These are phyloP conservation scores for Metarhizium album DNA, from an alignment of 2,329 filamentous ascomycete species.

Conservation along the genomic window DNA sequence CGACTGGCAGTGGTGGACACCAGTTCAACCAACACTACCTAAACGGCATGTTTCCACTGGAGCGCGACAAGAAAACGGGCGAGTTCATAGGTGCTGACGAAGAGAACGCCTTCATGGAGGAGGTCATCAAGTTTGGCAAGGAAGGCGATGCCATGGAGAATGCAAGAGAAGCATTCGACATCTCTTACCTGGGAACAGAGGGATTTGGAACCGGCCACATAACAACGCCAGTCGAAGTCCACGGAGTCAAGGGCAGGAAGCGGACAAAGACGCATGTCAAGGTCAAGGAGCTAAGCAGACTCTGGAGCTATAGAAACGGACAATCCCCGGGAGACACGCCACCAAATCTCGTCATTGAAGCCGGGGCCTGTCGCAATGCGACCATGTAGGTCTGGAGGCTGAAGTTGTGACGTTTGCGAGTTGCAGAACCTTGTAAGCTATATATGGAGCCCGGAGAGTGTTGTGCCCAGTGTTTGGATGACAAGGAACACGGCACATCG, in stretches of 20 bases:
- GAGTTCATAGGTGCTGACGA: conserved; percentile 33
- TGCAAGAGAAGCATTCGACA: conserved; percentile 35
- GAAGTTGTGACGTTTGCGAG: background rate
- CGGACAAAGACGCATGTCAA: conserved; percentile 27
- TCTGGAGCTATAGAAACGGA: conserved; percentile 55
- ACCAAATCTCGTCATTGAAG: conserved; percentile 23
- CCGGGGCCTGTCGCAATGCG: conserved; percentile 27
- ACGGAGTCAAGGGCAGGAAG: conserved; percentile 19
- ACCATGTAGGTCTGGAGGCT: conserved; percentile 21
- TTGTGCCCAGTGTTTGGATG: background rate
- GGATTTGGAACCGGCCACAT: conserved; percentile 26
- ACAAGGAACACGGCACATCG: background rate
- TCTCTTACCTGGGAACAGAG: conserved; percentile 32
- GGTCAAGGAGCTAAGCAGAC: conserved; percentile 49
- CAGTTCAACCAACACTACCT: conserved; percentile 52
- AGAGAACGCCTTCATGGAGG: conserved; percentile 49
- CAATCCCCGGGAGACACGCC: conserved; percentile 35
- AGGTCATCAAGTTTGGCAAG: conserved; percentile 31
- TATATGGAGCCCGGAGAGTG: background rate
- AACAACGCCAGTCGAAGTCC: conserved; percentile 26
- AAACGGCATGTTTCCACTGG: conserved; percentile 49
- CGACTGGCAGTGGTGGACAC: conserved; percentile 40
- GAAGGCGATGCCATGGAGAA: conserved; percentile 33
- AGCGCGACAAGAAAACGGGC: conserved; percentile 29
- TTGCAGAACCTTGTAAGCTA: background rate